Evolutionary conservation across 2,329 filamentous ascomycete genomes (phyloP), one percentile per base, ranked within the genome.

Genomic region (Graphium sp.): DNA sequence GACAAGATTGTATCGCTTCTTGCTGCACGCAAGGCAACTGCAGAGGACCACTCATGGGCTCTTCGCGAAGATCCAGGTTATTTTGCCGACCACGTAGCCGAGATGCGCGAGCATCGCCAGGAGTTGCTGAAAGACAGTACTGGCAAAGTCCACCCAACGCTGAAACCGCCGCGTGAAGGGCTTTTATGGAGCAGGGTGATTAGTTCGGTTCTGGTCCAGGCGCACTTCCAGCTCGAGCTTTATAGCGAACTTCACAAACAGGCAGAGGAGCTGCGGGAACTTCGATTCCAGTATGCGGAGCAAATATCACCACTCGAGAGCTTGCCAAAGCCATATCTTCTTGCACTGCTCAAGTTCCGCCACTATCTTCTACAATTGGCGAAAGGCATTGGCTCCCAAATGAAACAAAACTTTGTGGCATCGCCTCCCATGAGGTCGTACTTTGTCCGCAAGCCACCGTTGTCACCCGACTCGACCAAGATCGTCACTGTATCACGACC

Each of bases 41-140:
- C 56, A 1, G 56, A 66, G 31, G 66, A 74, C 41, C 62, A 72
- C 36, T 24, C 71, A 0, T 66, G 56, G 56, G 39, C 53, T 0
- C 45, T 75, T 3, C 54, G 67, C 6, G 68, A 75, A 37, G 70
- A 75, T 39, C 67, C 68, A 0, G 45, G 45, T 1, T 73, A 71
- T 43, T 74, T 73, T 35, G 43, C 50, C 4, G 48, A 62, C 2
- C 31, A 44, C 1, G 24, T 68, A 2, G 35, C 40, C 7, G 58
- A 65, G 2, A 38, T 40, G 17, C 50, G 46, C 14, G 60, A 67
- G 9, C 66, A 72, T 37, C 46, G 54, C 1, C 41, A 44, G 7
- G 55, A 64, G 26, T 41, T 48, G 30, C 12, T 66, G 12, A 51
- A 42, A n/a, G 60, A 66, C 29, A 35, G 31, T 0, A 16, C 39